These are phyloP conservation scores for Leavenworthia alabamica DNA, from an alignment of 345 rosid genomes.

Conservation along the genomic window DNA sequence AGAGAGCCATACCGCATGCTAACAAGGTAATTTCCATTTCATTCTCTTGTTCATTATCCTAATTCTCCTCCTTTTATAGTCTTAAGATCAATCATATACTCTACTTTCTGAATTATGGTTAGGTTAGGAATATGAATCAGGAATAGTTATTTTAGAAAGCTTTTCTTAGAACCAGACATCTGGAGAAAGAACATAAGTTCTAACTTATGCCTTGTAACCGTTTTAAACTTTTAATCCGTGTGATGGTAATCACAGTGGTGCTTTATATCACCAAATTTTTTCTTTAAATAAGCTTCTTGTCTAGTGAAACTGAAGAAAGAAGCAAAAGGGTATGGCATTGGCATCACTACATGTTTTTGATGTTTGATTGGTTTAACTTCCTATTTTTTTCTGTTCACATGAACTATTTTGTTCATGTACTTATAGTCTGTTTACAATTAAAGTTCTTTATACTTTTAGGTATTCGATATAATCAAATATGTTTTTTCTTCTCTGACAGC, in stretches of 20 bases:
- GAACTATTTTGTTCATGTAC: not conserved
- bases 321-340: not conserved
- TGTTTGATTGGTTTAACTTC: not conserved
- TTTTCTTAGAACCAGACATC: not conserved
- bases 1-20: constrained; percentile 97
- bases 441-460: not conserved
- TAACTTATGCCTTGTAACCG: not conserved
- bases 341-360: not conserved
- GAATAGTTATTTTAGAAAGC: not conserved
- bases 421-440: not conserved
- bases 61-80: not conserved
- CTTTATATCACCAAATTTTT: not conserved
- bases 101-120: not conserved
- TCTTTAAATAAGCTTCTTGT: not conserved
- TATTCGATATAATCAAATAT: constrained; percentile 11
- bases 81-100: not conserved
- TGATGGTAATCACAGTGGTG: not conserved
- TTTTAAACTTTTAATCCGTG: not conserved
- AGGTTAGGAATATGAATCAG: not conserved
- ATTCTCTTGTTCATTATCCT: constrained; percentile 6
- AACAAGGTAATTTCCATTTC: constrained; percentile 52
- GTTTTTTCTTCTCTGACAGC: constrained; percentile 36
- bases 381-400: not conserved
- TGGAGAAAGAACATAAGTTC: not conserved
- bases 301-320: not conserved